A percentile compares a stretch with the other conserved stretches of the same genome.
Conservation (phyloP, 495 filamentous ascomycete species). For the Sordaria brevicollis region DNA sequence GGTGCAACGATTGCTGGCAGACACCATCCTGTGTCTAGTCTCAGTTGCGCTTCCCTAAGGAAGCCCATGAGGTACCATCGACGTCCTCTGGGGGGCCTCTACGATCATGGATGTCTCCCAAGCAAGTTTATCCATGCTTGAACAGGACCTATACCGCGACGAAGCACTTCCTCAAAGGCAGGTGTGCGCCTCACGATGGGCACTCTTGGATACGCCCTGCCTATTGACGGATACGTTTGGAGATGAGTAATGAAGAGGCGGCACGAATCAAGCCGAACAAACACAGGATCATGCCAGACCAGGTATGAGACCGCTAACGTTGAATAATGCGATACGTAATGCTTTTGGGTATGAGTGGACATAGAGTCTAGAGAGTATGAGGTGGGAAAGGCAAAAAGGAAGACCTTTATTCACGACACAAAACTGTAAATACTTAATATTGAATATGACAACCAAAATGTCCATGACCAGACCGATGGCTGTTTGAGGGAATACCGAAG, state of each 20-base stretch:
- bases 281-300: background rate
- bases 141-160: background rate
- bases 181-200: background rate
- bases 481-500: background rate
- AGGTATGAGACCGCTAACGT: background rate
- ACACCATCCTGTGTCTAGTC: background rate
- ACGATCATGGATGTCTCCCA: background rate
- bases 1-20: background rate
- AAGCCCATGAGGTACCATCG: background rate
- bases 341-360: background rate
- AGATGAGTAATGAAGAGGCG: background rate
- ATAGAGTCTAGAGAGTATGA: background rate
- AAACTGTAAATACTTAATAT: background rate
- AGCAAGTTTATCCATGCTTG: background rate
- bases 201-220: background rate
- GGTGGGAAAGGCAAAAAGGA: background rate
- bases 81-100: background rate
- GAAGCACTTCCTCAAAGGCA: background rate
- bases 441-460: background rate
- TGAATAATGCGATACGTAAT: background rate
- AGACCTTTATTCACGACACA: background rate
- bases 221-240: background rate
- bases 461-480: background rate
- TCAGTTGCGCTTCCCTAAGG: background rate
- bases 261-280: background rate